Evolutionary conservation across 768 basidiomycete species (phyloP), one percentile per base, ranked within the genome.

Genomic region (Agaricus sinodeliciosus): DNA sequence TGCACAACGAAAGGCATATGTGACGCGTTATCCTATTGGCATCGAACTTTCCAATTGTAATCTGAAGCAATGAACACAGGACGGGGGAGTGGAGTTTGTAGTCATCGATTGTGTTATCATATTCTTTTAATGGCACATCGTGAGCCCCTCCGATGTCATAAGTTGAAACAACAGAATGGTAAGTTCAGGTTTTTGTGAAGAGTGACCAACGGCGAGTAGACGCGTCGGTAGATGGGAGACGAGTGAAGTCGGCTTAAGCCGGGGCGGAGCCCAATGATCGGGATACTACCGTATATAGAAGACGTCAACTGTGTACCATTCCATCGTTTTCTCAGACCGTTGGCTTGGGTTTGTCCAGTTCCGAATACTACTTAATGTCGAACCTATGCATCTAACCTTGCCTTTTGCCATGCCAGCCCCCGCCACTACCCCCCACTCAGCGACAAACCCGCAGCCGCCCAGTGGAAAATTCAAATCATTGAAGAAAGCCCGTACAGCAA

Each of bases 321-420:
- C 67, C 62, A 62, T 65, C 66, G 70, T 71, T 72, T 70, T 71
- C 62, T 62, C 60, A 57, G 62, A 57, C 72, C 70, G 64, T 65
- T 69, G 66, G 63, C 56, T 65, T 70, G 70, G 70, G 68, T 72
- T 65, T 60, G 63, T 67, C 62, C 60, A 55, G 62, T 65, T 62
- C 59, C 65, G 63, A 59, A 62, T 69, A 61, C 60, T 65, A 59
- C 61, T 60, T 57, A 51, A 54, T 58, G 48, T 16, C 53, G 37
- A 46, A 44, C 55, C 49, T n/a, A 35, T 49, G 28, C 55, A 57
- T 58, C 55, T 47, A 53, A 50, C 48, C 54, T 50, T 52, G 28
- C 53, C 59, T 25, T 46, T 57, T 60, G 57, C 52, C 60, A 69
- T 70, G 67, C 48, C 68, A 61, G 62, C 49, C 31, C 58, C 55